These are phyloP conservation scores for Fusarium caatingaense DNA, from an alignment of 2,329 filamentous ascomycete species.

Conservation along the genomic window DNA sequence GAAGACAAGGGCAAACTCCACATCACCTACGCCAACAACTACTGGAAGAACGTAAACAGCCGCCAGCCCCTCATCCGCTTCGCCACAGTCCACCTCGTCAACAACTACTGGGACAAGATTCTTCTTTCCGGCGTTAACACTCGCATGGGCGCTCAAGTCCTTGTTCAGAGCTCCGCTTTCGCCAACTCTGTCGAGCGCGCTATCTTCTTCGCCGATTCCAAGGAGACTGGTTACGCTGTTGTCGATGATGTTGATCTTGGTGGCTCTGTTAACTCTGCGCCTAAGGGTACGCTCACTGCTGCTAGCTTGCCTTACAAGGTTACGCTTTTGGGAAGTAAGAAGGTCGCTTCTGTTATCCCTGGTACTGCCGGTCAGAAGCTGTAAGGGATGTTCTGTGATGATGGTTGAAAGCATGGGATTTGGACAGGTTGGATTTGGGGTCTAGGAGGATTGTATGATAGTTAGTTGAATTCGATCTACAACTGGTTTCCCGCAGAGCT, in stretches of 20 bases:
- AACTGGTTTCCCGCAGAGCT: too few species aligned
- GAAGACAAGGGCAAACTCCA: constrained; percentile 71
- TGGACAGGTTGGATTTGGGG: too few species aligned
- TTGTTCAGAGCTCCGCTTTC: constrained; percentile 67
- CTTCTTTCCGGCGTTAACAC: constrained; percentile 64
- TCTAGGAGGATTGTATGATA: too few species aligned
- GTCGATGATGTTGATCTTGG: constrained; percentile 58
- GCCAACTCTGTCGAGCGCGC: constrained; percentile 52
- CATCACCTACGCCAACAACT: constrained; percentile 75
- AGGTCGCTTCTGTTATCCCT: constrained; percentile 57
- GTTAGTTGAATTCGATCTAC: too few species aligned
- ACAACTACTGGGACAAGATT: constrained; percentile 62
- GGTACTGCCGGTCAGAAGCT: constrained; percentile 54
- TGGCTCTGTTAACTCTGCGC: constrained; percentile 53
- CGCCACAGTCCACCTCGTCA: constrained; percentile 71
- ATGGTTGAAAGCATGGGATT: too few species aligned
- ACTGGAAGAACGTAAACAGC: constrained; percentile 72
- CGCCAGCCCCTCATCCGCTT: constrained; percentile 73
- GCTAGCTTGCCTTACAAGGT: constrained; percentile 65
- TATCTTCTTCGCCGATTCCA: constrained; percentile 55
- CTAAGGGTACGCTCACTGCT: constrained; percentile 61
- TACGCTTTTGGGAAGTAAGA: constrained; percentile 56
- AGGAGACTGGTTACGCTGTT: constrained; percentile 56
- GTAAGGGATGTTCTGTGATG: background rate
- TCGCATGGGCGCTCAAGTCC: constrained; percentile 65